Base-by-base conservation (phyloP, 169 alveolate species). In the Babesia caballi region DNA sequence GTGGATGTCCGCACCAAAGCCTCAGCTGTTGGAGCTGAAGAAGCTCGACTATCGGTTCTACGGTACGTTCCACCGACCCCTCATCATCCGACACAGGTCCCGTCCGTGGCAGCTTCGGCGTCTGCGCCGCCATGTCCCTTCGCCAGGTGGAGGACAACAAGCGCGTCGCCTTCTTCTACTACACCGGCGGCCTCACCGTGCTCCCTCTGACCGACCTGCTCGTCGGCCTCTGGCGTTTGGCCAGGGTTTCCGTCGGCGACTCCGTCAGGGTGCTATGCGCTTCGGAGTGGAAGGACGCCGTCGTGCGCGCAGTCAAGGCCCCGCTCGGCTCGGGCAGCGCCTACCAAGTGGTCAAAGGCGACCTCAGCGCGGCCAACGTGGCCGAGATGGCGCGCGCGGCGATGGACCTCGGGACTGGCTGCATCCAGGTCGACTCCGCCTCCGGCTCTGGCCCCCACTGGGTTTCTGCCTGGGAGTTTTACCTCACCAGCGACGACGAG, bases 391-490 rank as follows among this genome's bases (percentile, higher is more conserved):
- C 56, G 5, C 6, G 35, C 21, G 57, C 42, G 4, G 63, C 73
- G 17, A 21, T 60, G 8, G 60, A 58, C 12, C 36, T 71, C n/a
- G 82, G 72, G 9, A 46, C 71, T 1, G 15, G 32, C 38, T 56
- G 60, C 38, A 44, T 71, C 15, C 58, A 56, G 36, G 57, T 60
- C 19, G 77, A 71, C 6, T 46, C 65, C 5, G 28, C 21, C 8
- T 15, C 61, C 17, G 61, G 35, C 11, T 2, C 28, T 11, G 25
- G 23, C 4, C 30, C 28, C 6, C 21, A 36, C 11, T 58, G 41
- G 65, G 32, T 58, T 30, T 59, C 80, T 8, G 58, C 73, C 0
- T 71, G 82, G 82, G 66, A 71, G n/a, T 67, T 71, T n/a, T 12
- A 4, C 4, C 9, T 32, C 14, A 50, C 6, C 23, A 15, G 17